A percentile compares a stretch with the other conserved stretches of the same genome.
Conservation (phyloP, 768 basidiomycete genomes). For the Lactifluus volemus region DNA sequence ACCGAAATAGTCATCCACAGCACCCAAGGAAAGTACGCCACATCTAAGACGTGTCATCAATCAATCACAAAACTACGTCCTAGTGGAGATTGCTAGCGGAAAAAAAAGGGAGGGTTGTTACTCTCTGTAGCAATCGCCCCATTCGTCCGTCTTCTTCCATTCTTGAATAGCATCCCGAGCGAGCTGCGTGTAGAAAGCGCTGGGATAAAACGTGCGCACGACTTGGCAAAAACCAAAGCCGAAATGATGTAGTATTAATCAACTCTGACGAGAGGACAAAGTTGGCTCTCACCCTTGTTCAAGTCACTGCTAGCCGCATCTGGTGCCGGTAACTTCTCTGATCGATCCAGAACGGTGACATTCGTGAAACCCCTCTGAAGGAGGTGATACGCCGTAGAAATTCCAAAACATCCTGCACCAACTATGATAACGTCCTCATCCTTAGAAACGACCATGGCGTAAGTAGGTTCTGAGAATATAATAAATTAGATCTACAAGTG, state of each 20-base stretch:
- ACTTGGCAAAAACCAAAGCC: conserved; percentile 34
- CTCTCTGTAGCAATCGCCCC: conserved; percentile 80
- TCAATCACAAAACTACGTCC: background rate
- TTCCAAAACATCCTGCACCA: conserved; percentile 80
- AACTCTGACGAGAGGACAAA: background rate
- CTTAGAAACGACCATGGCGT: conserved; percentile 17
- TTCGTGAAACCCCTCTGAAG: conserved; percentile 56
- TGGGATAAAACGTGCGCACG: conserved; percentile 65
- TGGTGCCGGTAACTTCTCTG: conserved; percentile 59
- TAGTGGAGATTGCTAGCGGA: background rate
- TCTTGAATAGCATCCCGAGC: conserved; percentile 66
- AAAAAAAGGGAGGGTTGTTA: conserved; percentile 24
- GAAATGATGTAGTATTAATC: too few species aligned
- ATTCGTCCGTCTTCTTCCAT: conserved; percentile 61
- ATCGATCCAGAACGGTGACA: conserved; percentile 71
- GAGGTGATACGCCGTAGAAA: conserved; percentile 79
- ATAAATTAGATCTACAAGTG: too few species aligned
- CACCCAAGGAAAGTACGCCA: conserved; percentile 56
- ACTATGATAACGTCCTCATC: conserved; percentile 48
- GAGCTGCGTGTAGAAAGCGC: conserved; percentile 58
- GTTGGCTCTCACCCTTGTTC: conserved; percentile 30
- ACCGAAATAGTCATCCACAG: conserved; percentile 32
- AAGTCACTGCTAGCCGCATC: conserved; percentile 68
- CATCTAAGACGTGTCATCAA: conserved; percentile 36
- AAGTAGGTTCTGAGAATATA: too few species aligned